These are phyloP conservation scores for Rhazya stricta DNA, from an alignment of 257 asterid species.

Conservation along the genomic window DNA sequence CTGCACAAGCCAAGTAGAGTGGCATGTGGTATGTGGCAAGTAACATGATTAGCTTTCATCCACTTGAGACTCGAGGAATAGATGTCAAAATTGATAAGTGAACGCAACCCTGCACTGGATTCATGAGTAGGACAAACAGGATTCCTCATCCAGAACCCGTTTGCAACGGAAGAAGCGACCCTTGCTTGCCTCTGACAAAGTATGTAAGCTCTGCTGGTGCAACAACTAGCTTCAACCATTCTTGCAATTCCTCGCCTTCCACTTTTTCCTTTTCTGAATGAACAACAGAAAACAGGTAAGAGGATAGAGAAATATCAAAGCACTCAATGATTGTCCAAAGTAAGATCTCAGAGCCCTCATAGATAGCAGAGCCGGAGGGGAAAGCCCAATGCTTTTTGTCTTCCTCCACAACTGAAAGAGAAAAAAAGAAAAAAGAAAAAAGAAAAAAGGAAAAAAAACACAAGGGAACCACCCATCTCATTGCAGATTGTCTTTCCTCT, in stretches of 20 bases:
- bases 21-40: slow-evolving; percentile 1
- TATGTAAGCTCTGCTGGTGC: slow-evolving; percentile 83
- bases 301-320: not conserved
- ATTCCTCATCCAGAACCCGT: slow-evolving; percentile 38
- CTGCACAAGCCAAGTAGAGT: not conserved
- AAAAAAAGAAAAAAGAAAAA: not conserved
- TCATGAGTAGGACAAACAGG: slow-evolving; percentile 2
- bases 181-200: slow-evolving; percentile 71
- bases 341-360: not conserved
- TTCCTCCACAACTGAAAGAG: not conserved
- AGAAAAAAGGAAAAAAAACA: too few species aligned
- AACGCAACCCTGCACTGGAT: not conserved
- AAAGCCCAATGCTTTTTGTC: not conserved
- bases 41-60: not conserved
- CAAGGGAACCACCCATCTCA: not conserved
- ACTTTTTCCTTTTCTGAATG: slow-evolving; percentile 81
- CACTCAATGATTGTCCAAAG: not conserved
- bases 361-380: not conserved
- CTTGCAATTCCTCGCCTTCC: slow-evolving; percentile 92
- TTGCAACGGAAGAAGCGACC: slow-evolving; percentile 70
- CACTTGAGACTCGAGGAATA: not conserved
- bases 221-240: slow-evolving; percentile 80
- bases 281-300: not conserved
- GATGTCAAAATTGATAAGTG: slow-evolving; percentile 1
- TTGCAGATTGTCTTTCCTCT: not conserved